phyloP scores from a whole-genome alignment of 805 yeast species.

The Metschnikowia kunwiensis region DNA sequence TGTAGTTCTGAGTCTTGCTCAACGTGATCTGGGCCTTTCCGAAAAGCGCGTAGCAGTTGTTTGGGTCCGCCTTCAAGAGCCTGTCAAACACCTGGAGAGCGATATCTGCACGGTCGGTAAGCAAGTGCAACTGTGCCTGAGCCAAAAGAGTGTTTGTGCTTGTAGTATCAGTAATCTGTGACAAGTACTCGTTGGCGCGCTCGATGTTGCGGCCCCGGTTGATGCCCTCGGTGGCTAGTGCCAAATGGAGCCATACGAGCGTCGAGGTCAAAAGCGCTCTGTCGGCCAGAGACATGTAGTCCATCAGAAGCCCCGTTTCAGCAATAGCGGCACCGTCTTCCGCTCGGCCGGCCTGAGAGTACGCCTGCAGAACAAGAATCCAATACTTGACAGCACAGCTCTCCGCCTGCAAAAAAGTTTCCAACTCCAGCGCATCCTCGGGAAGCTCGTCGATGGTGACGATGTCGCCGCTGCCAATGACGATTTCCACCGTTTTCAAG shows the following conservation, averaged over 20 bases:
- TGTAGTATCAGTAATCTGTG: slow-evolving; percentile 16
- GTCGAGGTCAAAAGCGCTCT: slow-evolving; percentile 56
- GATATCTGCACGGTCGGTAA: slow-evolving; percentile 61
- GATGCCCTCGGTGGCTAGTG: slow-evolving; percentile 24
- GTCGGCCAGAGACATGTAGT: slow-evolving; percentile 37
- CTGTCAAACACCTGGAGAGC: slow-evolving; percentile 69
- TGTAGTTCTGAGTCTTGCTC: slow-evolving; percentile 62
- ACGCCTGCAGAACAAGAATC: slow-evolving; percentile 81
- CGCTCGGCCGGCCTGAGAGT: slow-evolving; percentile 56
- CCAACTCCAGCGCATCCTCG: slow-evolving; percentile 83
- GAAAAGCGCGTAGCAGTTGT: slow-evolving; percentile 70
- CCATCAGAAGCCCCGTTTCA: slow-evolving; percentile 51
- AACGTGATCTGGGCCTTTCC: slow-evolving; percentile 83
- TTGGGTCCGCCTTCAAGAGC: slow-evolving; percentile 50
- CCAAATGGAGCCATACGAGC: slow-evolving; percentile 70
- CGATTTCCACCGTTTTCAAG: slow-evolving; percentile 54
- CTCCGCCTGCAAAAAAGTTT: slow-evolving; percentile 76
- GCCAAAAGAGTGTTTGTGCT: slow-evolving; percentile 52
- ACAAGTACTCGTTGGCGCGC: slow-evolving; percentile 25
- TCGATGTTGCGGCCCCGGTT: slow-evolving; percentile 24
- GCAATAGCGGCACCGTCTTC: slow-evolving; percentile 65
- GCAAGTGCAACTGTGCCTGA: slow-evolving; percentile 61
- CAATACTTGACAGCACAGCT: slow-evolving; percentile 73
- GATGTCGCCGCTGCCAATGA: slow-evolving; percentile 71
- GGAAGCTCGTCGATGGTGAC: slow-evolving; percentile 86